A percentile compares a stretch with the other conserved stretches of the same genome.
phyloP scores from a whole-genome alignment of 805 yeast genomes.

The Ogataea methanolica region DNA sequence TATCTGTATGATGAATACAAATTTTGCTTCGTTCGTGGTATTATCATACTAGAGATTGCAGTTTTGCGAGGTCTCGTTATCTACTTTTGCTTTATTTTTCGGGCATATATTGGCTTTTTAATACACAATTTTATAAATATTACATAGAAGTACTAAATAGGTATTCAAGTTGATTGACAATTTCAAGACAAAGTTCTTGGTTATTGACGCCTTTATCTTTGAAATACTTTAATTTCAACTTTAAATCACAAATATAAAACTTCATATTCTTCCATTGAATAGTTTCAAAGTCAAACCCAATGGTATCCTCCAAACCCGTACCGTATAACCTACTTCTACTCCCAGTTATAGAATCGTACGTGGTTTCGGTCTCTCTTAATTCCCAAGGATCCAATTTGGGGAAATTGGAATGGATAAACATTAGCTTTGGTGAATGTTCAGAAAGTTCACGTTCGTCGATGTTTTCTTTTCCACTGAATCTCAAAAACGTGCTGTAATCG shows the following conservation, averaged over 20 bases:
- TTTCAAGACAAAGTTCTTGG: conserved; percentile 44
- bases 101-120: no score
- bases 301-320: conserved; percentile 44
- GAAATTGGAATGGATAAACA: conserved; percentile 63
- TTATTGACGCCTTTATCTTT: conserved; percentile 31
- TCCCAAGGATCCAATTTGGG: conserved; percentile 64
- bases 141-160: conserved; percentile 23
- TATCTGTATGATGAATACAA: no score
- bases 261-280: conserved; percentile 59
- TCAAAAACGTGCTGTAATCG: conserved; percentile 39
- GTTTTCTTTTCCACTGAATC: conserved; percentile 17
- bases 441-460: conserved; percentile 6
- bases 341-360: conserved; percentile 35
- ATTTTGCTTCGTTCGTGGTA: no score
- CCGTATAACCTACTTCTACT: conserved; percentile 56
- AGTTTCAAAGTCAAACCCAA: conserved; percentile 54
- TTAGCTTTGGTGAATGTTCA: conserved; percentile 26
- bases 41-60: no score
- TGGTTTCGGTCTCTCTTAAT: conserved; percentile 38
- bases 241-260: conserved; percentile 46
- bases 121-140: neutral
- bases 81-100: no score
- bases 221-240: conserved; percentile 41
- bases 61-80: no score
- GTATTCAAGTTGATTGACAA: conserved; percentile 40